Conservation (phyloP, 495 filamentous ascomycete genomes). For the Aspergillus ostianus region DNA sequence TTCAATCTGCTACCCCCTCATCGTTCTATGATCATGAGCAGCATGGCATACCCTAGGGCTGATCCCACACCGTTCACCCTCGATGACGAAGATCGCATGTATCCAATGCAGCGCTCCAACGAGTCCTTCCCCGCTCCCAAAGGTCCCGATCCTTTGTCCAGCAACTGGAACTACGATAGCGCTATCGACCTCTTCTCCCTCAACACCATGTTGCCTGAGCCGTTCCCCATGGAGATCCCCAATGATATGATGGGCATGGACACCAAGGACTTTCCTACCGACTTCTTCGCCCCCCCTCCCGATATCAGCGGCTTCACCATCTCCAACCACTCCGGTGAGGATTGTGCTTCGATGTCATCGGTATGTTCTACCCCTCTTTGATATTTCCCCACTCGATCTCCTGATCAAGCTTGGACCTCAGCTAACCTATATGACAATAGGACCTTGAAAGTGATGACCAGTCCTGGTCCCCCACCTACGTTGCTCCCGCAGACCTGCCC, state of each 20-base stretch:
- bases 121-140: slow-evolving; percentile 14
- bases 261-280: slow-evolving; percentile 37
- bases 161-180: slow-evolving; percentile 44
- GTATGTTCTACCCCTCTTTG: slow-evolving; percentile 23
- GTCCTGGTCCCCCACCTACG: slow-evolving; percentile 30
- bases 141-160: slow-evolving; percentile 37
- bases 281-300: slow-evolving; percentile 32
- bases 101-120: slow-evolving; percentile 12
- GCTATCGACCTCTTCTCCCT: slow-evolving; percentile 42
- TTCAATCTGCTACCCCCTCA: not conserved
- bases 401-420: not conserved
- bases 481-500: slow-evolving; percentile 11
- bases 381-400: not conserved
- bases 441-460: slow-evolving; percentile 46
- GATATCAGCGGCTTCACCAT: slow-evolving; percentile 41
- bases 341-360: slow-evolving; percentile 34
- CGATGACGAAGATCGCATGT: slow-evolving; percentile 16
- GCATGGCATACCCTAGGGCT: slow-evolving; percentile 12
- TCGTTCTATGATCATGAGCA: not conserved
- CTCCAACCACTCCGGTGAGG: slow-evolving; percentile 32
- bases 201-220: slow-evolving; percentile 37
- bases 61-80: slow-evolving; percentile 12
- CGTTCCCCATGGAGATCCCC: slow-evolving; percentile 35
- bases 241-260: slow-evolving; percentile 33
- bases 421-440: slow-evolving; percentile 19